These are phyloP conservation scores for Prunus campanulata DNA, from an alignment of 306 rosid genomes.

Conservation along the genomic window DNA sequence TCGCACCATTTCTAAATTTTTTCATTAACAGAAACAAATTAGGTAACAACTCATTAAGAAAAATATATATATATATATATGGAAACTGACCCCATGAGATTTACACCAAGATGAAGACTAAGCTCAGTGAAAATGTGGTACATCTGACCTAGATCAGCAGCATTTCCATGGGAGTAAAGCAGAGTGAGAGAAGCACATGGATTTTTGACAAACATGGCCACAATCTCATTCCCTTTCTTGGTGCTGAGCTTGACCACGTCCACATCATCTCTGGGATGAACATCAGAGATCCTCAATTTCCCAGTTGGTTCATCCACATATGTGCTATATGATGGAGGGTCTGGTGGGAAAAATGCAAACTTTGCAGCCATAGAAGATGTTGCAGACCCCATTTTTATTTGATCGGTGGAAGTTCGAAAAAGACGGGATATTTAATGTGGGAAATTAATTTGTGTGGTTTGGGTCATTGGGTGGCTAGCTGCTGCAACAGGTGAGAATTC, in stretches of 20 bases:
- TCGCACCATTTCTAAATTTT: neutral
- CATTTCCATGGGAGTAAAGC: slow-evolving; percentile 76
- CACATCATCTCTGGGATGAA: slow-evolving; percentile 53
- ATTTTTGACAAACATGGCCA: slow-evolving; percentile 54
- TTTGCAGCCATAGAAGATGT: slow-evolving; percentile 72
- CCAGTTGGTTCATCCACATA: slow-evolving; percentile 36
- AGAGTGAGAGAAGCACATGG: slow-evolving; percentile 54
- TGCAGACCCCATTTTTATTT: slow-evolving; percentile 56
- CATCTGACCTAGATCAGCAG: slow-evolving; percentile 77
- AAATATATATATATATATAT: neutral
- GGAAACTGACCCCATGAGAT: slow-evolving; percentile 57
- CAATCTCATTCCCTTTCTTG: slow-evolving; percentile 60
- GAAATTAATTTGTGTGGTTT: neutral
- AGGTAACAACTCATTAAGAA: neutral
- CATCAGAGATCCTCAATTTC: slow-evolving; percentile 48
- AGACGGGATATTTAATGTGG: neutral
- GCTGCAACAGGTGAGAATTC: neutral
- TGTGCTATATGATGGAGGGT: slow-evolving; percentile 48
- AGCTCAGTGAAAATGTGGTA: slow-evolving; percentile 55
- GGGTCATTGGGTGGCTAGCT: neutral
- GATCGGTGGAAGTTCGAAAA: neutral
- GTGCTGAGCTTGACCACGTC: slow-evolving; percentile 53
- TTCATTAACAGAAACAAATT: neutral
- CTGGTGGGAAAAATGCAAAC: slow-evolving; percentile 65
- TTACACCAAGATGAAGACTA: slow-evolving; percentile 59